Base-by-base conservation (phyloP, 148 eudicot genomes). In the Cornus controversa region DNA sequence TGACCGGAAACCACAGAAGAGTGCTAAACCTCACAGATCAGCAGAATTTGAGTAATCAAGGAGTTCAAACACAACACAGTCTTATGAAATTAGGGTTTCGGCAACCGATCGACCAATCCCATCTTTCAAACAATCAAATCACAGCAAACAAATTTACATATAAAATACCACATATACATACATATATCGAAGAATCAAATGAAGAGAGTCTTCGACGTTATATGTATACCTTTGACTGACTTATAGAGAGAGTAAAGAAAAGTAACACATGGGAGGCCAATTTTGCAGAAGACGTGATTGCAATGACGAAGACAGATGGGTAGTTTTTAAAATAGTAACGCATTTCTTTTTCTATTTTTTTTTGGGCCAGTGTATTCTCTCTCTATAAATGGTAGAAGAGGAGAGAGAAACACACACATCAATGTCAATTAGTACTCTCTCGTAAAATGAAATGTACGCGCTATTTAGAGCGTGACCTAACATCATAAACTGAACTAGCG, bases 51-150 rank as follows among this genome's bases (percentile, higher is more conserved):
- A 62, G 67, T 62, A 50, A 45, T 24, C 79, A 20, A 36, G 31
- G 6, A 42, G 53, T 75, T 75, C 77, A 63, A 74, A 36, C 65
- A 72, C 67, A 72, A 9, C 40, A 54, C 34, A 40, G 71, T 24
- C 37, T 13, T 42, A 73, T 36, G 65, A 27, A 78, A 28, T 64
- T 81, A 81, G 84, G 87, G 80, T 81, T 84, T 72, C 24, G n/a
- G 66, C 16, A 23, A 25, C 50, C 47, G 11, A 66, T n/a, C 70
- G 37, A 67, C 22, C 54, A 68, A 77, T 20, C 36, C 0, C 64
- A 31, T 37, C 10, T 4, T 23, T 57, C 60, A 24, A 57, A 18
- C 24, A 26, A 28, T 50, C 47, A 69, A 76, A 71, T 45, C 75
- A 37, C 45, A 40, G 9, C 45, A 1, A 67, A 69, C 68, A 54